Percentiles rank a stretch among this genome's conserved stretches.
phyloP scores from a whole-genome alignment of 2,329 filamentous ascomycete genomes.

The Aspergillus sclerotialis region DNA sequence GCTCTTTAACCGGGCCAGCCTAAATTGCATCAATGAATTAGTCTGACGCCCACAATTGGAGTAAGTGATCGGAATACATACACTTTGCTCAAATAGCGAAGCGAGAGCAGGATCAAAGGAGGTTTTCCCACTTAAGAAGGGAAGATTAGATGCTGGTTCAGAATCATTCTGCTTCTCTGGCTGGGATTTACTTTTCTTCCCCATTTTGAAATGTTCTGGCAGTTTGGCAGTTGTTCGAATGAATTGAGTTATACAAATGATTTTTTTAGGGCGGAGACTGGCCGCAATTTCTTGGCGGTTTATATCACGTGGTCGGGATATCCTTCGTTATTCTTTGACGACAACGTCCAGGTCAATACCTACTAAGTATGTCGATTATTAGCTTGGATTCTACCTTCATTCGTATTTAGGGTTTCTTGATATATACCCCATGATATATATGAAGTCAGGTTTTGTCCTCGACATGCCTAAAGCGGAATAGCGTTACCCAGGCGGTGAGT shows the following conservation, averaged over 20 bases:
- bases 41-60: not conserved
- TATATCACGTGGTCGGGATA: not conserved
- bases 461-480: too few relatives aligned
- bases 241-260: not conserved
- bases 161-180: slow-evolving; percentile 15
- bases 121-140: slow-evolving; percentile 52
- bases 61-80: slow-evolving; percentile 39
- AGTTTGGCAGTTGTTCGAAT: not conserved
- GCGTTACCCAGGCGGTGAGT: slow-evolving; percentile 2
- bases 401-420: too few relatives aligned
- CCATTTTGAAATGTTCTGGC: slow-evolving; percentile 20
- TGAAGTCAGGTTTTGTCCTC: too few relatives aligned
- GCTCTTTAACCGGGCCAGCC: slow-evolving; percentile 36
- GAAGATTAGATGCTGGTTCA: slow-evolving; percentile 16
- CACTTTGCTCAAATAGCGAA: slow-evolving; percentile 65
- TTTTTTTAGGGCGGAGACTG: not conserved
- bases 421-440: too few relatives aligned
- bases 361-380: too few relatives aligned
- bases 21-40: slow-evolving; percentile 12
- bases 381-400: too few relatives aligned
- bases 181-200: slow-evolving; percentile 27
- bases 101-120: slow-evolving; percentile 62
- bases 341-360: too few relatives aligned
- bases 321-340: too few relatives aligned
- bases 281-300: not conserved